A percentile compares a stretch with the other conserved stretches of the same genome.
Conservation (phyloP, 2,329 filamentous ascomycete genomes). For the Aspergillus ibericus region DNA sequence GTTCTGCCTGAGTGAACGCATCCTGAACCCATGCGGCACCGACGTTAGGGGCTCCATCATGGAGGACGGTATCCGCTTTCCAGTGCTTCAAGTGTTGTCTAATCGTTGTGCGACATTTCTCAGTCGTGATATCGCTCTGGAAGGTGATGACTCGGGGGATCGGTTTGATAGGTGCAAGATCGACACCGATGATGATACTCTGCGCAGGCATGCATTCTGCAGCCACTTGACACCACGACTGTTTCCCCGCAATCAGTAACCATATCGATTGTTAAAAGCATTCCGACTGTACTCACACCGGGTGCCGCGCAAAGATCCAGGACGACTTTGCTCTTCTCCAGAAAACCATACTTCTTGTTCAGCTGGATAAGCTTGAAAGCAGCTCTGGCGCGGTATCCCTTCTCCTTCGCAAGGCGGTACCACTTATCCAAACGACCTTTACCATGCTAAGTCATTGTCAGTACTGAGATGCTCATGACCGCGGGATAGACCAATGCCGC, state of each 20-base stretch:
- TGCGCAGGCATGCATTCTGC: slow-evolving; percentile 90
- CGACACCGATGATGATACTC: slow-evolving; percentile 90
- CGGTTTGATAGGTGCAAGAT: slow-evolving; percentile 91
- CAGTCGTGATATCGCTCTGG: slow-evolving; percentile 96
- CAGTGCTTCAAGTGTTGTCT: slow-evolving; percentile 87
- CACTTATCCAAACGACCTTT: slow-evolving; percentile 98
- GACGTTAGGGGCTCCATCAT: slow-evolving; percentile 96
- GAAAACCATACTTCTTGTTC: slow-evolving; percentile 98
- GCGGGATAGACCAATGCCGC: slow-evolving; percentile 9
- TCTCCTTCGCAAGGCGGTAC: slow-evolving; percentile 98
- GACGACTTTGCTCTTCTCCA: slow-evolving; percentile 94
- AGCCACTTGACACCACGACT: slow-evolving; percentile 96
- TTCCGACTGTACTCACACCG: slow-evolving; percentile 61
- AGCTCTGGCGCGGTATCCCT: slow-evolving; percentile 91
- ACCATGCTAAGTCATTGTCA: slow-evolving; percentile 63
- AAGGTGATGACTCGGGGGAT: slow-evolving; percentile 94
- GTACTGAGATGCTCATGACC: slow-evolving; percentile 18
- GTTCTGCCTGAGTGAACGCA: slow-evolving; percentile 94
- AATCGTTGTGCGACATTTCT: slow-evolving; percentile 90
- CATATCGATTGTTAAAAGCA: background rate
- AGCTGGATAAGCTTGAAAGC: slow-evolving; percentile 98
- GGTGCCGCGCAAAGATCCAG: slow-evolving; percentile 97
- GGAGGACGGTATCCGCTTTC: slow-evolving; percentile 93
- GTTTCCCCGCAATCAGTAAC: slow-evolving; percentile 20
- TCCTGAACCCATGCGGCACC: slow-evolving; percentile 98